A percentile compares a stretch with the other conserved stretches of the same genome.
phyloP scores from a whole-genome alignment of 495 filamentous ascomycete genomes.

The Pyronema domesticum region DNA sequence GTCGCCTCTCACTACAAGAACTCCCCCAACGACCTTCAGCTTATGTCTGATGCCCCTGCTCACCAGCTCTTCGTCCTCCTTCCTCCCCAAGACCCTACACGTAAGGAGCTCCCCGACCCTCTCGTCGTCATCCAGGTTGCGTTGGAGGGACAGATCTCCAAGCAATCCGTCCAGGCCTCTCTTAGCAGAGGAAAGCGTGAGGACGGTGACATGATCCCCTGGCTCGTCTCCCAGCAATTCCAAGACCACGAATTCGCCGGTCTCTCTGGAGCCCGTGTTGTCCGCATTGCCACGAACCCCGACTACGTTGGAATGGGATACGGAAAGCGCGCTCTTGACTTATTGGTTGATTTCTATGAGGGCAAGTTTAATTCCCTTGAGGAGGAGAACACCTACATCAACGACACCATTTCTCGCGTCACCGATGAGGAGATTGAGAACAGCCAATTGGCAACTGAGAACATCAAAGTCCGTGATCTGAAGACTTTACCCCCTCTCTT shows the following conservation, averaged over 20 bases:
- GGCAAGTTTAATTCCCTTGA: conserved; percentile 76
- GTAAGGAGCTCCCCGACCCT: conserved; percentile 69
- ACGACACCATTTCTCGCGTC: conserved; percentile 53
- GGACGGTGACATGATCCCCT: conserved; percentile 90
- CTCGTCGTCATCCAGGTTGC: conserved; percentile 90
- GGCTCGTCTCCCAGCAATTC: conserved; percentile 96
- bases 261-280: conserved; percentile 77
- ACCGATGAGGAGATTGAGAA: conserved; percentile 70
- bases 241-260: conserved; percentile 94
- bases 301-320: conserved; percentile 92
- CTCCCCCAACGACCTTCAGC: conserved; percentile 88
- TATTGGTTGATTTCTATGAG: conserved; percentile 83
- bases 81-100: conserved; percentile 63
- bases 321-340: conserved; percentile 67
- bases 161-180: conserved; percentile 73
- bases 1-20: conserved; percentile 99
- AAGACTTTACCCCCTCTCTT: conserved; percentile 84
- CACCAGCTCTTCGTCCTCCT: conserved; percentile 94
- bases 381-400: conserved; percentile 37
- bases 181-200: conserved; percentile 77
- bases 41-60: conserved; percentile 94
- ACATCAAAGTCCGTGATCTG: conserved; percentile 79
- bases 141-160: conserved; percentile 86
- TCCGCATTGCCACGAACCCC: conserved; percentile 92
- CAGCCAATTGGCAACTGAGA: conserved; percentile 62